These are phyloP conservation scores for Bauhinia variegata DNA, from an alignment of 306 rosid genomes.

Conservation along the genomic window DNA sequence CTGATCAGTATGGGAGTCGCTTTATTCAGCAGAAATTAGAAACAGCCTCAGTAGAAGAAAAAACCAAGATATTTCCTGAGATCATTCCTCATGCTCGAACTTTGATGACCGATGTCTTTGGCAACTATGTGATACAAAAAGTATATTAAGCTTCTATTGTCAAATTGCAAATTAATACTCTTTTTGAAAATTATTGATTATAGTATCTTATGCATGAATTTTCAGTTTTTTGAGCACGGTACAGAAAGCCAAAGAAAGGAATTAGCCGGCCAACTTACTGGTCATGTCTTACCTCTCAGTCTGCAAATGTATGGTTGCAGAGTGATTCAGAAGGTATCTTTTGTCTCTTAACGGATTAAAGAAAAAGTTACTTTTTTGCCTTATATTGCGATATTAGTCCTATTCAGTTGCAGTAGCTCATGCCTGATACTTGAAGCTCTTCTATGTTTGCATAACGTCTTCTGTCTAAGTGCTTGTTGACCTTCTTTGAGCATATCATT, in stretches of 20 bases:
- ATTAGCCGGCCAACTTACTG: slow-evolving; percentile 73
- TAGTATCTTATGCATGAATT: slow-evolving; percentile 29
- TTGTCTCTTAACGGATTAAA: too few species aligned
- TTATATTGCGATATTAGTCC: slow-evolving; percentile 25
- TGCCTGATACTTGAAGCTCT: slow-evolving; percentile 22
- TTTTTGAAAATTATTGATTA: slow-evolving; percentile 31
- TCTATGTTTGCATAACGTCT: slow-evolving; percentile 29
- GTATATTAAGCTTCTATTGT: slow-evolving; percentile 51
- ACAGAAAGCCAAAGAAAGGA: slow-evolving; percentile 82
- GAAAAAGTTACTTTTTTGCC: slow-evolving; percentile 21
- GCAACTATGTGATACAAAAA: slow-evolving; percentile 96
- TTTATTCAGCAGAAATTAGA: slow-evolving; percentile 97
- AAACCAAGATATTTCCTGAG: slow-evolving; percentile 81
- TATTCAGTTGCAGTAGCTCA: slow-evolving; percentile 8
- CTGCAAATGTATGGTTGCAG: slow-evolving; percentile 99
- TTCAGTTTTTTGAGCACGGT: slow-evolving; percentile 97
- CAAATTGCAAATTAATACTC: slow-evolving; percentile 14
- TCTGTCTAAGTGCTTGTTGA: slow-evolving; percentile 3
- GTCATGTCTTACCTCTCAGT: slow-evolving; percentile 91
- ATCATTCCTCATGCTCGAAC: slow-evolving; percentile 81
- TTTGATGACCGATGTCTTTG: slow-evolving; percentile 96
- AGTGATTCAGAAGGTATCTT: slow-evolving; percentile 85
- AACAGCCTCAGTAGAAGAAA: slow-evolving; percentile 79
- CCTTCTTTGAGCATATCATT: slow-evolving; percentile 3
- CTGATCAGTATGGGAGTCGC: slow-evolving; percentile 98